phyloP scores from a whole-genome alignment of 257 asterid genomes.

The Hygrophila difformis region DNA sequence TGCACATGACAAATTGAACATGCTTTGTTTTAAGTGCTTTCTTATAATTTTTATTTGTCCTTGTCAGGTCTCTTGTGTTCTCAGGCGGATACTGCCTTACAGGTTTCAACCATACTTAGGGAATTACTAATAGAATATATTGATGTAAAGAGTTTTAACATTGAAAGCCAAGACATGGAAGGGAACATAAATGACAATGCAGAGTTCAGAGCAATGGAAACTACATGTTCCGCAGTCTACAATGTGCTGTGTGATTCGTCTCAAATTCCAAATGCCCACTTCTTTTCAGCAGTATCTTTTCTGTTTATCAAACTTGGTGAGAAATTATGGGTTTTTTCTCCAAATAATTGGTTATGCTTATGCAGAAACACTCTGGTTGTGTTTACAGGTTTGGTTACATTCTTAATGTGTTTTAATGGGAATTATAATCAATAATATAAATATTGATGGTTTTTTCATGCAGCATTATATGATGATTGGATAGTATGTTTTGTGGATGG shows the following conservation, averaged over 20 bases:
- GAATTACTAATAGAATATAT: constrained; percentile 56
- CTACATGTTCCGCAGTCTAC: constrained; percentile 47
- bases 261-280: constrained; percentile 41
- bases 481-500: too few species aligned
- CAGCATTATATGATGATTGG: too few species aligned
- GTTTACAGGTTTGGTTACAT: too few species aligned
- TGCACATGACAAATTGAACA: constrained; percentile 9
- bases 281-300: constrained; percentile 46
- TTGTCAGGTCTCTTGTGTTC: constrained; percentile 60
- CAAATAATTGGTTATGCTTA: neutral
- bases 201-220: constrained; percentile 34
- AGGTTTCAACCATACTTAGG: constrained; percentile 48
- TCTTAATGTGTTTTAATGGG: too few species aligned
- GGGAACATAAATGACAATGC: constrained; percentile 21
- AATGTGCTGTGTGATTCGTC: constrained; percentile 34
- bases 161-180: constrained; percentile 31
- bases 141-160: constrained; percentile 31
- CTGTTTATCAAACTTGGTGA: constrained; percentile 76
- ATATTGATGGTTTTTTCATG: too few species aligned
- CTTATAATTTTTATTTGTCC: too few species aligned
- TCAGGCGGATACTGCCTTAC: constrained; percentile 42
- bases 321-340: constrained; percentile 7
- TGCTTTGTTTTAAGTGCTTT: neutral
- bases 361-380: too few species aligned
- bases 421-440: too few species aligned